Evolutionary conservation across 805 yeast species (phyloP), one percentile per base, ranked within the genome.

Genomic region (Cephaloascus fragrans): DNA sequence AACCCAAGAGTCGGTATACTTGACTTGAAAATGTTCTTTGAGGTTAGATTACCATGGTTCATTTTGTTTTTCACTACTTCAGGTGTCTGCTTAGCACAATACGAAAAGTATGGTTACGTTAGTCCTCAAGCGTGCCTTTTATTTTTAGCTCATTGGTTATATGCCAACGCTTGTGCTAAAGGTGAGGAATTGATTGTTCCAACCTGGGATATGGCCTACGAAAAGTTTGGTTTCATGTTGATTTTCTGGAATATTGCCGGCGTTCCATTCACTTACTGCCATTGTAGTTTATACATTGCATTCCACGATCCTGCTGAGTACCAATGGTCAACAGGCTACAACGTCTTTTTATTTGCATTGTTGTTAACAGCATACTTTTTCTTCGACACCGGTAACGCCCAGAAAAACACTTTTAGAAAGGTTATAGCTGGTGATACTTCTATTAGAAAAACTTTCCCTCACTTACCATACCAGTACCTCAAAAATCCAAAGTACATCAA

Each of bases 151-250:
- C 94, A 90, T 59, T 93, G 94, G 84, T 67, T 88, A 37, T 93
- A 93, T 56, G 96, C 95, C 44, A 90, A 93, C 55, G 96, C 97
- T 3, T 90, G 97, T 62, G 81, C 95, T 41, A 93, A 93, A 64
- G 98, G 97, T 50, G 98, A 93, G 64, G 97, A 93, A 59, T 69
- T 90, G 51, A 93, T 93, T 57, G 95, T 89, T 45, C 96, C 97
- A 50, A 84, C 96, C 16, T 93, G 98, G 97, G 98, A 93, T 61
- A 90, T 93, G 97, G 96, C 95, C 26, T 93, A 93, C 62, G 98
- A 93, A 62, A 93, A 93, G 65, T 93, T 93, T 53, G 98, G 98
- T n/a, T 93, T 93, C 71, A 89, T 93, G 97, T 75, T 93, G 48
- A 78, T 89, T 51, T 93, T 93, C 72, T 93, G 98, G 98, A 93